Evolutionary conservation across 768 basidiomycete genomes (phyloP), one percentile per base, ranked within the genome.

Genomic region (Chalciporus chontae): DNA sequence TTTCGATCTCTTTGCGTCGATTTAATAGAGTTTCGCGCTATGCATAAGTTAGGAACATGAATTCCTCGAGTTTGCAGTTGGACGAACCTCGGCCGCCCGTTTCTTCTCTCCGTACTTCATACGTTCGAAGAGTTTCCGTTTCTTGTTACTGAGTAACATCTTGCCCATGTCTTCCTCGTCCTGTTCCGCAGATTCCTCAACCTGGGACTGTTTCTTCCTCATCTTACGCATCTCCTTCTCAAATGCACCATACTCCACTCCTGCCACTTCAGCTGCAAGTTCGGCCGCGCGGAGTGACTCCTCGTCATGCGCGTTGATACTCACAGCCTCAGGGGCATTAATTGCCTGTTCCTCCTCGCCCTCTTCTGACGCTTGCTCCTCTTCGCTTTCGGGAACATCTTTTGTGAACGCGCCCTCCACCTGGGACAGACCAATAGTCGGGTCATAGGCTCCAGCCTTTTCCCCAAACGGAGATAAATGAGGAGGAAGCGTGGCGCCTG

Each of bases 81-180:
- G 21, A 72, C 85, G 58, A 66, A 94, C 94, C 87, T 95, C 90
- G 21, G 77, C 71, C 13, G 76, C 75, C 52, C 84, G 84, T 71
- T 85, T 89, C 66, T 79, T 77, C 65, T 94, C 80, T 56, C 85
- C 84, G 65, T 89, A 81, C 72, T 93, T 91, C 81, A 96, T 89
- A 71, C 87, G 87, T 70, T 93, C 91, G 67, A 94, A 95, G 60
- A 96, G 70, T 70, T 94, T 94, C 60, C 84, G 80, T 69, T 95
- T 87, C 73, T 89, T 92, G 69, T 91, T 93, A 74, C 90, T 95
- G 85, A 96, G 85, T 82, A 97, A 78, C 85, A 97, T 95, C 78
- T 94, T 95, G 70, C 90, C 87, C 87, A 95, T 90, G 64, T 94
- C 88, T 60, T 83, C 76, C 65, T 93, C 90, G 17, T 60, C 40